Percentiles rank a stretch among this genome's conserved stretches.
Evolutionary conservation across 176 grass and related monocot genomes (phyloP).

Genomic region (Otatea glauca): DNA sequence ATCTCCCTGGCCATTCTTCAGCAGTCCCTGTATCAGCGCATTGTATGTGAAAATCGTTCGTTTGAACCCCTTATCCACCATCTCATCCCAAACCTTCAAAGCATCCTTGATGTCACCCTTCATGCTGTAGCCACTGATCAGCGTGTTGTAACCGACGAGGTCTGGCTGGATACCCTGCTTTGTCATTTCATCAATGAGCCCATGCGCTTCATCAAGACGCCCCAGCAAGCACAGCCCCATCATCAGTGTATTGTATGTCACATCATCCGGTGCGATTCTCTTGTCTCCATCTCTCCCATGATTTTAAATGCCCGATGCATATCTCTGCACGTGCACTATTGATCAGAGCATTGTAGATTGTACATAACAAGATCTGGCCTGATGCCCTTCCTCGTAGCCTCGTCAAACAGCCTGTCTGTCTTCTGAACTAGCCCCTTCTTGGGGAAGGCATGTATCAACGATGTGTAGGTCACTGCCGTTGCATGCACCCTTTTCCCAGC

Average conservation of each 20-base stretch:
- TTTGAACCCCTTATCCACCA: slow-evolving; percentile 69
- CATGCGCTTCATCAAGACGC: slow-evolving; percentile 50
- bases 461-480: too few species aligned
- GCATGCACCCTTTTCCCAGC: too few species aligned
- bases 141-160: slow-evolving; percentile 73
- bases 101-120: slow-evolving; percentile 77
- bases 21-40: slow-evolving; percentile 64
- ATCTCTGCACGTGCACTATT: slow-evolving; percentile 45
- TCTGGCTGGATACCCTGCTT: slow-evolving; percentile 73
- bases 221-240: slow-evolving; percentile 70
- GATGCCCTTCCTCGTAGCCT: slow-evolving; percentile 59
- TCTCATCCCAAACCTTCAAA: slow-evolving; percentile 65
- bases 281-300: slow-evolving; percentile 61
- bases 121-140: slow-evolving; percentile 69
- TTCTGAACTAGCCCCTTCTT: too few species aligned
- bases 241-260: slow-evolving; percentile 70
- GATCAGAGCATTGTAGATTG: slow-evolving; percentile 66
- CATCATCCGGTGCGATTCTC: slow-evolving; percentile 57
- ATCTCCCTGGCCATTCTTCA: slow-evolving; percentile 64
- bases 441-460: too few species aligned
- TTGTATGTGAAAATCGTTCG: slow-evolving; percentile 72
- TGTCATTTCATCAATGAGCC: slow-evolving; percentile 66
- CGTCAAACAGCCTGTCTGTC: slow-evolving; percentile 46
- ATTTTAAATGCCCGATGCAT: slow-evolving; percentile 59
- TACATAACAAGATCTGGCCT: slow-evolving; percentile 59